Evolutionary conservation across 495 filamentous ascomycete genomes (phyloP).

Genomic region (Aspergillus coremiiformis): DNA sequence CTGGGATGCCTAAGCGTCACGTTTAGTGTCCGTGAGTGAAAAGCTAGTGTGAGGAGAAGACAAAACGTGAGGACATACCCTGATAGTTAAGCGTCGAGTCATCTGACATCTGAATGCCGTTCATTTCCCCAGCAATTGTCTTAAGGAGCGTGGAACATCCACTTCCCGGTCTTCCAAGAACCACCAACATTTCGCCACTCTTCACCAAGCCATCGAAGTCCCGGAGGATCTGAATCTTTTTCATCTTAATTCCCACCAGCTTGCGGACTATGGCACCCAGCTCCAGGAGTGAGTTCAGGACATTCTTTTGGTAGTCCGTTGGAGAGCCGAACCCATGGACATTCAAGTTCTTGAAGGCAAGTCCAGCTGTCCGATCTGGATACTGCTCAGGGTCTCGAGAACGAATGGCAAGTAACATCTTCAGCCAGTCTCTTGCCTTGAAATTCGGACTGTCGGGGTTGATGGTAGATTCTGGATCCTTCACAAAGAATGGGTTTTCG

Average conservation of each 20-base stretch:
- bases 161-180: constrained; percentile 64
- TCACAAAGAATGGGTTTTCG: constrained; percentile 11
- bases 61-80: constrained; percentile 38
- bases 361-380: constrained; percentile 15
- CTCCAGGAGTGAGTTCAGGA: constrained; percentile 58
- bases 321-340: constrained; percentile 68
- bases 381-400: constrained; percentile 19
- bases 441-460: constrained; percentile 25
- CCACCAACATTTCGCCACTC: constrained; percentile 72
- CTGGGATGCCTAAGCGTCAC: constrained; percentile 26
- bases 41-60: neutral
- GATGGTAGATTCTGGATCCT: constrained; percentile 18
- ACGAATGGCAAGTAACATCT: constrained; percentile 15
- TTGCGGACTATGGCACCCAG: constrained; percentile 36
- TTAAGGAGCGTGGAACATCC: constrained; percentile 67
- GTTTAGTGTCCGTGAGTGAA: neutral
- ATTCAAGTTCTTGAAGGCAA: constrained; percentile 52
- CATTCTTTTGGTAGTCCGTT: constrained; percentile 76
- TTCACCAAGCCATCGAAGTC: constrained; percentile 64
- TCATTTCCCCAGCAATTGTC: constrained; percentile 57
- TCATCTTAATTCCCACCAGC: constrained; percentile 37
- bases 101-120: constrained; percentile 58
- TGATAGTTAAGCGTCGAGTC: constrained; percentile 62
- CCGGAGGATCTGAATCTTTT: constrained; percentile 59
- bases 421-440: constrained; percentile 24